Base-by-base conservation (phyloP, 352 stramenopile species). In the Phytopythium chamaehyphon region DNA sequence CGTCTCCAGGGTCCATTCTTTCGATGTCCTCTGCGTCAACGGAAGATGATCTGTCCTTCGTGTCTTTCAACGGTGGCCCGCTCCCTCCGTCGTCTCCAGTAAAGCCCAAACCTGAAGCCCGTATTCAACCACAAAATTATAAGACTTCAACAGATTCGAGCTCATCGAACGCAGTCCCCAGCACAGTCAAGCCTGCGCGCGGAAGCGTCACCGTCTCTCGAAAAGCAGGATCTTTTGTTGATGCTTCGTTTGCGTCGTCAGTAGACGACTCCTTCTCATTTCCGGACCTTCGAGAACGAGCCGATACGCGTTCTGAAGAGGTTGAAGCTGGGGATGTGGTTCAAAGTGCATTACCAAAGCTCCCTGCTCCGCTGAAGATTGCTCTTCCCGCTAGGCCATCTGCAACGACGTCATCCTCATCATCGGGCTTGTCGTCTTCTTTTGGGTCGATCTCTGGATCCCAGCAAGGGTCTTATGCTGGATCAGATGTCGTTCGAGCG, bases 301-400 rank as follows among this genome's bases (percentile, higher is more conserved):
- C 22, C 10, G 42, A 64, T 22, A 64, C 62, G 19, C 59, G 47
- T n/a, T 67, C 59, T 7, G 62, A 71, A 40, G 59, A 67, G 40
- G 57, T 54, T 0, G 59, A 71, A 50, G 59, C 62, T 2, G 55
- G 51, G 7, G 62, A 71, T 28, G 54, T 71, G 7, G 62, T 55
- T 18, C 40, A 53, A 14, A 55, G 55, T 16, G 51, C 59, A 5
- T 39, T 71, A 10, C 59, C 51, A 33, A 44, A 18, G 3, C 14
- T 68, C 11, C 50, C 39, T 12, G 53, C 58, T 31, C 54, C 59
- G 18, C 58, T 71, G 31, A 67, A 71, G 51, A 58, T 67, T 31
- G 57, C 47, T 14, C 2, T 64, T 8, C 23, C 51, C 3, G 47
- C 58, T 4, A 16, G 51, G 24, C n/a, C 53, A 23, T 44, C 52